Evolutionary conservation across 129 eudicot species (phyloP).

Genomic region (Logfia minima): DNA sequence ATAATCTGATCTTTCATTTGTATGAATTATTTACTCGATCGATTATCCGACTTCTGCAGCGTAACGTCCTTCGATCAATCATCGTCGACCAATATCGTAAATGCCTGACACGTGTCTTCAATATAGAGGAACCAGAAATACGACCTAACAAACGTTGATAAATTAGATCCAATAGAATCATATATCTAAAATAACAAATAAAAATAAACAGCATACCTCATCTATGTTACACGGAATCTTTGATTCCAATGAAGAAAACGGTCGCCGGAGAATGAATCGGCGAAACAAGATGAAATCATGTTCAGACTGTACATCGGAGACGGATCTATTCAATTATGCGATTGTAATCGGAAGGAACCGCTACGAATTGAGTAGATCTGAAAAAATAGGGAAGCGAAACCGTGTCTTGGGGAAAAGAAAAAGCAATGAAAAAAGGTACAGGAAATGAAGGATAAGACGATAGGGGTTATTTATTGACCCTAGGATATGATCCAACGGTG

Average conservation of each 20-base stretch:
- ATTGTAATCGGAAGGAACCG: background rate
- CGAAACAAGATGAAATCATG: background rate
- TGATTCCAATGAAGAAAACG: background rate
- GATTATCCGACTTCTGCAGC: background rate
- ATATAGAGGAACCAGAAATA: background rate
- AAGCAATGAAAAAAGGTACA: background rate
- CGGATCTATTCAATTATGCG: background rate
- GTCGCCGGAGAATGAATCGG: background rate
- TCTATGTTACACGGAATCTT: background rate
- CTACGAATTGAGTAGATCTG: background rate
- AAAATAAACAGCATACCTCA: background rate
- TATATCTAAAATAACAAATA: background rate
- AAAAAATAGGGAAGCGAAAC: background rate
- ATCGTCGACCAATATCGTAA: background rate
- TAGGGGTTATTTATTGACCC: constrained; percentile 15
- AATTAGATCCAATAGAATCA: background rate
- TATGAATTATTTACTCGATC: background rate
- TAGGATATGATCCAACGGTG: constrained; percentile 23
- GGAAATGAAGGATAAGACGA: background rate
- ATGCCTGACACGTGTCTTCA: background rate
- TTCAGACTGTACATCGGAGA: background rate
- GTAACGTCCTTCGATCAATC: background rate
- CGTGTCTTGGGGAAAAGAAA: background rate
- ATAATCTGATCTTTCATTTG: background rate
- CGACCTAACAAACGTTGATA: background rate